These are phyloP conservation scores for Metschnikowia amazonensis DNA, from an alignment of 805 yeast genomes.

Conservation along the genomic window DNA sequence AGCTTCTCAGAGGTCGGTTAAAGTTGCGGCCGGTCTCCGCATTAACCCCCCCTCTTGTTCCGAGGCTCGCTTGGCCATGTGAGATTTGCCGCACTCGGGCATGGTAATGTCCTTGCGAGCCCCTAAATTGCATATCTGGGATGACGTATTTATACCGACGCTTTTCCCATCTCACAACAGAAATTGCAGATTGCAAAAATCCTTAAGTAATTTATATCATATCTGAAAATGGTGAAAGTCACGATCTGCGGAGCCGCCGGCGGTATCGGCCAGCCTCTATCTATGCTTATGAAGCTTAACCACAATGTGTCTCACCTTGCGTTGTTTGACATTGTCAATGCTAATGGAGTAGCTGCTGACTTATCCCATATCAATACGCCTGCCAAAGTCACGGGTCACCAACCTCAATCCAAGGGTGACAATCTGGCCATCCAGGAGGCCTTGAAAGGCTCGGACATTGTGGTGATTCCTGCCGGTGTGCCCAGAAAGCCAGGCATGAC, in stretches of 20 bases:
- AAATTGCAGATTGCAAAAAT: neutral
- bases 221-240: slow-evolving; percentile 36
- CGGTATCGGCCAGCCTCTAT: slow-evolving; percentile 47
- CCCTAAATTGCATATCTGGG: neutral
- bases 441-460: slow-evolving; percentile 37
- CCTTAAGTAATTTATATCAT: neutral
- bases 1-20: neutral
- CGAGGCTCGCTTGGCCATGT: slow-evolving; percentile 4
- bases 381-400: slow-evolving; percentile 39
- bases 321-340: slow-evolving; percentile 43
- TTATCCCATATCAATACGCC: slow-evolving; percentile 41
- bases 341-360: slow-evolving; percentile 46
- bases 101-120: neutral
- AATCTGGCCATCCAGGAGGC: slow-evolving; percentile 35
- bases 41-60: slow-evolving; percentile 1
- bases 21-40: slow-evolving; percentile 2
- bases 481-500: slow-evolving; percentile 50
- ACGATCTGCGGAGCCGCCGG: slow-evolving; percentile 50
- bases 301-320: slow-evolving; percentile 37
- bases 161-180: neutral
- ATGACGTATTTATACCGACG: neutral
- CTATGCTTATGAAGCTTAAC: slow-evolving; percentile 40
- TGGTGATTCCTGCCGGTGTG: slow-evolving; percentile 46
- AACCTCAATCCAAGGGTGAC: slow-evolving; percentile 38
- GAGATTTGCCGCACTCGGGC: slow-evolving; percentile 5